phyloP scores from a whole-genome alignment of 192 early-diverging fungal genomes.

The Coemansia sp. region DNA sequence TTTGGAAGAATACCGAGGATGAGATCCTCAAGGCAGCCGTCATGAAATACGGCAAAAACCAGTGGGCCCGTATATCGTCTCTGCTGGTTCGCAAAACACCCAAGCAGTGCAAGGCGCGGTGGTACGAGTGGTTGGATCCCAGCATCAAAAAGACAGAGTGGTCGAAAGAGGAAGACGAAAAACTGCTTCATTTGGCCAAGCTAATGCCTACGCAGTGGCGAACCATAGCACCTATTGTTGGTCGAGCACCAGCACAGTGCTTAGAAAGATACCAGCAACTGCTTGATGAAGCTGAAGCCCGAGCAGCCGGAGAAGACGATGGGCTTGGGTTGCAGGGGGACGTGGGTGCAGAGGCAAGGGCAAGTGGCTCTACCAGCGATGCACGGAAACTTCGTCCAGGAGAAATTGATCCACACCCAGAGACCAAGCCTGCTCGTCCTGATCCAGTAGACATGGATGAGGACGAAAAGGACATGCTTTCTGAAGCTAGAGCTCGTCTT shows the following conservation, averaged over 20 bases:
- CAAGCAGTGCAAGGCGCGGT: constrained; percentile 98
- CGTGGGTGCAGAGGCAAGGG: constrained; percentile 46
- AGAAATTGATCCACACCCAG: constrained; percentile 96
- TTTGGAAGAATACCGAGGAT: constrained; percentile 99
- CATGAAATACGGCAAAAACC: constrained; percentile 99
- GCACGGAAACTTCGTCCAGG: constrained; percentile 83
- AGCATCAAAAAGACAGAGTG: constrained; percentile 99
- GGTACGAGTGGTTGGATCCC: constrained; percentile 99
- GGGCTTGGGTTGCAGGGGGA: constrained; percentile 63
- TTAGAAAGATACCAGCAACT: constrained; percentile 93
- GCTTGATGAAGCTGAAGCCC: constrained; percentile 92
- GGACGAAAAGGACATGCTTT: constrained; percentile 99
- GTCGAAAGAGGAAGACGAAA: constrained; percentile 98
- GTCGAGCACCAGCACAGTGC: constrained; percentile 93
- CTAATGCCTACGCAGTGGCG: constrained; percentile 99
- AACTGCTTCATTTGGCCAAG: constrained; percentile 93
- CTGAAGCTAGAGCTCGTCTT: constrained; percentile 93
- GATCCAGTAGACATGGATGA: constrained; percentile 99
- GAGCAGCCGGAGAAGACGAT: constrained; percentile 61
- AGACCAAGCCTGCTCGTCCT: constrained; percentile 93
- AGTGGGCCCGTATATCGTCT: constrained; percentile 97
- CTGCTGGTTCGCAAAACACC: constrained; percentile 91
- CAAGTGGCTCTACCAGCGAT: constrained; percentile 48
- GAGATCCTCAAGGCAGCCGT: constrained; percentile 96
- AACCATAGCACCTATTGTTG: constrained; percentile 97